Conservation (phyloP, 176 grass and related monocot species). For the Hsuehochloa calcarea region DNA sequence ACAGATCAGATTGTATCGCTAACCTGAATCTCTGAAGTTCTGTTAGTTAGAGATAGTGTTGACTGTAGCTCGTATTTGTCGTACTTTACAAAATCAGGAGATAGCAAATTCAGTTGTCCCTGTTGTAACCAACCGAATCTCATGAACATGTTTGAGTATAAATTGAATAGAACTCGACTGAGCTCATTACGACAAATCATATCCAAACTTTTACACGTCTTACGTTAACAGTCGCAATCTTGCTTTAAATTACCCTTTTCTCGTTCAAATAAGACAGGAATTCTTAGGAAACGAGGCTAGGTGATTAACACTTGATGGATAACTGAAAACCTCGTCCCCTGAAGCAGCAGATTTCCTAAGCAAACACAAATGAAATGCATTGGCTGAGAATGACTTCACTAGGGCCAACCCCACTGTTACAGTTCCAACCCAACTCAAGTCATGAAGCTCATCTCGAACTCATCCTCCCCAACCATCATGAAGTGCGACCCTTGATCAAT, state of each 20-base stretch:
- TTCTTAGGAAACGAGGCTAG: background rate
- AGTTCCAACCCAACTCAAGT: constrained; percentile 6
- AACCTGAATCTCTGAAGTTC: too few relatives aligned
- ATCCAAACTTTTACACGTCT: too few relatives aligned
- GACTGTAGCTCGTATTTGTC: too few relatives aligned
- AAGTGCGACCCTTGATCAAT: constrained; percentile 77
- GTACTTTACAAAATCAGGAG: too few relatives aligned
- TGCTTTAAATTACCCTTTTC: background rate
- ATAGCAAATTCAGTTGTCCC: too few relatives aligned
- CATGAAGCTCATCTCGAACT: constrained; percentile 68
- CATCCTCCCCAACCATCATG: constrained; percentile 58
- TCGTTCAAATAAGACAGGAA: background rate
- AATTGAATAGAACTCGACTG: too few relatives aligned
- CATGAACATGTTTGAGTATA: too few relatives aligned
- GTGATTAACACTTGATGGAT: background rate
- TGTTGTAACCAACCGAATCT: too few relatives aligned
- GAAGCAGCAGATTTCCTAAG: background rate
- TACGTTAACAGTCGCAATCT: background rate
- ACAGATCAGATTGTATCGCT: too few relatives aligned
- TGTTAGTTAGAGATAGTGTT: too few relatives aligned
- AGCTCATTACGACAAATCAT: too few relatives aligned
- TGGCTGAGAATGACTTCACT: background rate
- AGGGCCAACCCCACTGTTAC: background rate
- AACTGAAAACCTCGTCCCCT: background rate
- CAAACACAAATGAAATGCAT: background rate